Base-by-base conservation (phyloP, 176 grass and related monocot genomes). In the Phyllostachys edulis region DNA sequence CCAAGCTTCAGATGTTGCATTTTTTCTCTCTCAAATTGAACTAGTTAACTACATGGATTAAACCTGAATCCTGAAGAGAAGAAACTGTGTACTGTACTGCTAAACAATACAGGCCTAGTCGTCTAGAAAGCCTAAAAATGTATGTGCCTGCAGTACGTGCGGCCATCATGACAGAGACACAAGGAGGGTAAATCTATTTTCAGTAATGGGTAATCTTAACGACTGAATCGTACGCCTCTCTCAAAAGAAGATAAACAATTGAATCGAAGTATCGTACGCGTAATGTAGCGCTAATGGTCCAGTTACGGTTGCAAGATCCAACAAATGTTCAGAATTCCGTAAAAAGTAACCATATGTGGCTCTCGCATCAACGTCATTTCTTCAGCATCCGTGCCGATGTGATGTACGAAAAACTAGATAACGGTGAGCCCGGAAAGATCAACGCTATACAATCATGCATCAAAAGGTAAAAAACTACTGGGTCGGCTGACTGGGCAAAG, bases 281-380 rank as follows among this genome's bases (percentile, higher is more conserved):
- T 85, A 71, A 50, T 82, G 52, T 21, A 11, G 34, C 12, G 6
- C 26, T 17, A 16, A 73, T 86, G 88, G 51, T 44, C 67, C 80
- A 62, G 70, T 36, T 64, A 41, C 38, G 78, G 72, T 44, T 73
- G 41, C 80, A 63, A 87, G 84, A 90, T 90, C 85, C 80, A 87
- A 87, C 85, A 69, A 79, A 67, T 67, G 74, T 77, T 73, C 73
- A 78, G 73, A 47, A 51, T 45, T 66, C 78, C 47, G 37, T 75
- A 69, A 50, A 24, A 60, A 61, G 63, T 29, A 79, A 82, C 64
- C 63, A 34, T 64, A 63, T 47, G 77, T 27, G 50, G 73, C 65
- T 76, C 73, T 32, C 46, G 47, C 74, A 73, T 57, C 89, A 51
- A 90, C 52, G 23, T 0, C 54, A 52, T 76, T 70, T 52, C 60